Evolutionary conservation across 257 asterid genomes (phyloP).

Genomic region (Linaria vulgaris): DNA sequence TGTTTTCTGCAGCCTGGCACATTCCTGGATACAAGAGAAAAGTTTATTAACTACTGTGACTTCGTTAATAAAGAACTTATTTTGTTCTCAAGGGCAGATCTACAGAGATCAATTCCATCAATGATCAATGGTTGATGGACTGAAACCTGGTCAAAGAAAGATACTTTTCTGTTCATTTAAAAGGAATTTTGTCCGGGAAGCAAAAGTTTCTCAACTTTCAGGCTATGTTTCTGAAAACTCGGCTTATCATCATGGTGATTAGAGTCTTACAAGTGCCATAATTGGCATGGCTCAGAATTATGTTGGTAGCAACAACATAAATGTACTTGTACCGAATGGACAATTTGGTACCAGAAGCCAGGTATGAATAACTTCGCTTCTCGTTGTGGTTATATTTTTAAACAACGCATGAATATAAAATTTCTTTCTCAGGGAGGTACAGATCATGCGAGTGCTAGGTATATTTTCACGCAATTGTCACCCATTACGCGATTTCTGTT

Average conservation of each 20-base stretch:
- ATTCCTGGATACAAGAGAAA: slow-evolving; percentile 67
- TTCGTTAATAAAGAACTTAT: slow-evolving; percentile 95
- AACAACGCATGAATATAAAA: not conserved
- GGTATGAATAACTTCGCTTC: slow-evolving; percentile 33
- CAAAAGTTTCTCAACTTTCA: slow-evolving; percentile 88
- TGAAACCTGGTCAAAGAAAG: slow-evolving; percentile 98
- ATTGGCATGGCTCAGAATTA: slow-evolving; percentile 97
- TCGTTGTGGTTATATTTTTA: not conserved
- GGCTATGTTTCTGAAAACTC: slow-evolving; percentile 98
- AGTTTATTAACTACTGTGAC: slow-evolving; percentile 70
- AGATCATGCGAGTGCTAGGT: slow-evolving; percentile 98
- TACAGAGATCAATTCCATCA: slow-evolving; percentile 97
- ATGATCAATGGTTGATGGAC: slow-evolving; percentile 98
- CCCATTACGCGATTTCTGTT: slow-evolving; percentile 71
- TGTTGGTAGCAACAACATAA: slow-evolving; percentile 92
- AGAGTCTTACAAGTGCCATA: slow-evolving; percentile 86
- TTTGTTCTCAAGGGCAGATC: slow-evolving; percentile 88
- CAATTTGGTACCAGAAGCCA: slow-evolving; percentile 93
- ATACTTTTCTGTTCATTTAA: slow-evolving; percentile 89
- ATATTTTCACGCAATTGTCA: slow-evolving; percentile 68
- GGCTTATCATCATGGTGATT: slow-evolving; percentile 99
- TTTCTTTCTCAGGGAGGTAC: slow-evolving; percentile 76
- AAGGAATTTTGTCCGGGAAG: slow-evolving; percentile 83
- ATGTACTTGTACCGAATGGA: slow-evolving; percentile 88
- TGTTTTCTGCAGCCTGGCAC: slow-evolving; percentile 83